phyloP scores from a whole-genome alignment of 2,329 filamentous ascomycete genomes.

The Zarea fungicola region DNA sequence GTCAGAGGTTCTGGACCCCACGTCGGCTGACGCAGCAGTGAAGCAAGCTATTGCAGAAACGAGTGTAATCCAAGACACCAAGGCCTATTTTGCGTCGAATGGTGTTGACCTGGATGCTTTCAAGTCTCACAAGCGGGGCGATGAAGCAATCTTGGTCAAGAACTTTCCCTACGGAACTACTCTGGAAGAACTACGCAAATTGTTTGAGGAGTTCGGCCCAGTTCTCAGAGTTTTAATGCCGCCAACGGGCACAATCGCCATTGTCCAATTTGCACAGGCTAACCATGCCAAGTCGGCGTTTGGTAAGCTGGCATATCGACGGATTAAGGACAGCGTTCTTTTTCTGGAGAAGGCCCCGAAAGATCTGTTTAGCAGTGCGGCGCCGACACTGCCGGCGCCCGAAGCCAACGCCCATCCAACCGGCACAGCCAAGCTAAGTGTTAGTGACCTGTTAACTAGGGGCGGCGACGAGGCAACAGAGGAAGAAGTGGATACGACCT shows the following conservation, averaged over 20 bases:
- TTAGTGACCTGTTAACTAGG: conserved; percentile 61
- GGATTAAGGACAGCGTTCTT: conserved; percentile 83
- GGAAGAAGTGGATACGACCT: conserved; percentile 59
- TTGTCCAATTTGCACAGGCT: conserved; percentile 79
- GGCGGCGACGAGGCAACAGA: conserved; percentile 46
- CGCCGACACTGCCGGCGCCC: conserved; percentile 16
- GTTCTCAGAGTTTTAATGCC: conserved; percentile 84
- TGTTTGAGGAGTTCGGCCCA: conserved; percentile 83
- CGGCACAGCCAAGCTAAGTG: conserved; percentile 57
- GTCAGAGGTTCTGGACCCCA: conserved; percentile 89
- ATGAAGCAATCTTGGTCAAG: conserved; percentile 85
- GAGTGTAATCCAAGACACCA: conserved; percentile 92
- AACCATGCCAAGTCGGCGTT: conserved; percentile 81
- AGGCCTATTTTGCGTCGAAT: conserved; percentile 80
- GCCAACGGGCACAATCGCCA: conserved; percentile 85
- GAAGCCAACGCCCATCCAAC: conserved; percentile 32
- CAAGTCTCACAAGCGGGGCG: conserved; percentile 76
- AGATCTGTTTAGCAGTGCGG: conserved; percentile 57
- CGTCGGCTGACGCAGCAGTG: conserved; percentile 86
- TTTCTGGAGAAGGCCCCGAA: conserved; percentile 93
- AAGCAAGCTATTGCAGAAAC: conserved; percentile 98
- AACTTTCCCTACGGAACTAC: conserved; percentile 86
- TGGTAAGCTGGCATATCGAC: conserved; percentile 77
- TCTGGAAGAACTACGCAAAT: conserved; percentile 67
- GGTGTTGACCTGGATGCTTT: conserved; percentile 92